A percentile compares a stretch with the other conserved stretches of the same genome.
These are phyloP conservation scores for Staphylotrichum tortipilum DNA, from an alignment of 495 filamentous ascomycete species.

Conservation along the genomic window DNA sequence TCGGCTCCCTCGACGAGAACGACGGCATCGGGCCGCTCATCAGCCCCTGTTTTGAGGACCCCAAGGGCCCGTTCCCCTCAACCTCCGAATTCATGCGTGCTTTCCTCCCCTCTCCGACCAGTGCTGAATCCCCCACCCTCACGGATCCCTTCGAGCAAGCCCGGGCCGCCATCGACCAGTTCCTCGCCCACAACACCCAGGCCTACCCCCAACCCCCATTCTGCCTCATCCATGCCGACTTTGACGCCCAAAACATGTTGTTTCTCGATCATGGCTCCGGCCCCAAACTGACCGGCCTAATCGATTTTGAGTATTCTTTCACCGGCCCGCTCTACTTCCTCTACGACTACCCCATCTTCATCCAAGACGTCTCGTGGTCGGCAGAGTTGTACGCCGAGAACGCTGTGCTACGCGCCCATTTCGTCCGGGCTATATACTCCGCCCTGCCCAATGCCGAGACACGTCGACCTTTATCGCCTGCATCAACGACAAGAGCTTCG, in stretches of 20 bases:
- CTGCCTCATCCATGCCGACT: not conserved
- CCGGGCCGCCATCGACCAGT: not conserved
- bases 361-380: constrained; percentile 1
- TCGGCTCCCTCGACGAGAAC: constrained; percentile 2
- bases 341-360: constrained; percentile 2
- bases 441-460: not conserved
- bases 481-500: not conserved
- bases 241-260: not conserved
- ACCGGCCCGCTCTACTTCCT: not conserved
- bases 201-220: not conserved
- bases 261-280: not conserved
- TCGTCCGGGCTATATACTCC: not conserved
- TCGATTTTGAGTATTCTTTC: constrained; percentile 2
- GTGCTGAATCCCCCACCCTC: not conserved
- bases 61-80: constrained; percentile 1
- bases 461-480: not conserved
- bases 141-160: not conserved
- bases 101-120: not conserved
- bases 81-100: not conserved
- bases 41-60: not conserved
- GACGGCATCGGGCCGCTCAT: not conserved
- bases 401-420: not conserved
- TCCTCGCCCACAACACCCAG: not conserved
- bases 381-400: not conserved
- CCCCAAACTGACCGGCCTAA: not conserved